Evolutionary conservation across 2,329 filamentous ascomycete genomes (phyloP).

Genomic region (Colletotrichum tanaceti): DNA sequence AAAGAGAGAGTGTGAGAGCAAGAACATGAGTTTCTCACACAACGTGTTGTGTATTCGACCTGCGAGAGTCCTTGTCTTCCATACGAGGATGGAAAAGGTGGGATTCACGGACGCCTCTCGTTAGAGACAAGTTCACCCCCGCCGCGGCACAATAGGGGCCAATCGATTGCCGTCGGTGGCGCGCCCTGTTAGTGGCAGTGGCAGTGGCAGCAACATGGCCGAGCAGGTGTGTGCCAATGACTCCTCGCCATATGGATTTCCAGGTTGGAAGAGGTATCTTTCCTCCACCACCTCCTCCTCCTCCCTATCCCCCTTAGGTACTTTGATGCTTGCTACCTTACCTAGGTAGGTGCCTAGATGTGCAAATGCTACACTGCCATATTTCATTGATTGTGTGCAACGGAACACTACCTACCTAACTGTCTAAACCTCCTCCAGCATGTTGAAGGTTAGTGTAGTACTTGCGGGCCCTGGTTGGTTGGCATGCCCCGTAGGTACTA

Average conservation of each 20-base stretch:
- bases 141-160: slow-evolving; percentile 20
- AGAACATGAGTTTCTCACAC: no score
- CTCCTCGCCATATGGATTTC: slow-evolving; percentile 11
- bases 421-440: no score
- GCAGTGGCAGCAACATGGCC: neutral
- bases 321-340: neutral
- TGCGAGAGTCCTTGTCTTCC: neutral
- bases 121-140: slow-evolving; percentile 21
- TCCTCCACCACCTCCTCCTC: slow-evolving; percentile 8
- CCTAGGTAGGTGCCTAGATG: no score
- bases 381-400: no score
- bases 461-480: no score
- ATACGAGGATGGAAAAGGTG: neutral
- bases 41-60: neutral
- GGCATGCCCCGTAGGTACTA: no score
- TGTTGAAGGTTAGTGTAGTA: no score
- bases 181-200: slow-evolving; percentile 6
- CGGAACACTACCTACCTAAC: no score
- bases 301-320: neutral
- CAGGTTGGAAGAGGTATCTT: slow-evolving; percentile 8
- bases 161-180: slow-evolving; percentile 26
- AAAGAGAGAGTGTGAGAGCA: no score
- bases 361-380: no score
- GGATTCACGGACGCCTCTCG: neutral
- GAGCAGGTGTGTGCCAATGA: slow-evolving; percentile 25